phyloP scores from a whole-genome alignment of 2,329 filamentous ascomycete species.

The Cryphonectria parasitica region DNA sequence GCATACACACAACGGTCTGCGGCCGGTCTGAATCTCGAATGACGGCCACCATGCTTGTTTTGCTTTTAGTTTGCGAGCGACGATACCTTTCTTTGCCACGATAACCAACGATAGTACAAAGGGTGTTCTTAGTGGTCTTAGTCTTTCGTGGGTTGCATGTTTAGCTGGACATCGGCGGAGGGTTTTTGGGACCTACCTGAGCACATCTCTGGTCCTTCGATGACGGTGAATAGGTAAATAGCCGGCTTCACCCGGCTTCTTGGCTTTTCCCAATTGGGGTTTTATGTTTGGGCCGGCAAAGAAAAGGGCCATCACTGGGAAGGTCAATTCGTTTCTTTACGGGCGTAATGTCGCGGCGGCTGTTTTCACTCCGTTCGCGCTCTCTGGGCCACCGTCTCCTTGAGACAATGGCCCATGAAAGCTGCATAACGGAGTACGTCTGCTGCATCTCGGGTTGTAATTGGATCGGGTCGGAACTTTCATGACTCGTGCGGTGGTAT shows the following conservation, averaged over 20 bases:
- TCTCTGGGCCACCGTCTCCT: neutral
- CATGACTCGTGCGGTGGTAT: conserved; percentile 8
- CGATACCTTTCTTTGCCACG: neutral
- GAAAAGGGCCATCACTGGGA: neutral
- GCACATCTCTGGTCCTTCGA: neutral
- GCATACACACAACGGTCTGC: neutral
- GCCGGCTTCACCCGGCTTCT: neutral
- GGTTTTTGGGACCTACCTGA: neutral
- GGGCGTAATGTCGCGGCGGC: neutral
- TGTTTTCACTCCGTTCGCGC: neutral
- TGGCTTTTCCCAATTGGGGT: neutral
- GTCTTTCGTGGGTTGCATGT: neutral
- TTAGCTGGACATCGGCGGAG: neutral
- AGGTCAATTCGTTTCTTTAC: neutral
- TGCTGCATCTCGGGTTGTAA: neutral
- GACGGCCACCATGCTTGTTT: neutral
- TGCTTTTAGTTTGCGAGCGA: neutral
- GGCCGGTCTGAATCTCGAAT: neutral
- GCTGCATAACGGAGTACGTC: neutral
- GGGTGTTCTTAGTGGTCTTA: neutral
- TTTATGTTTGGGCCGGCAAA: neutral
- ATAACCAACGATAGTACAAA: neutral
- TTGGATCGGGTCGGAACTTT: neutral
- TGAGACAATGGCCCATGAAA: neutral
- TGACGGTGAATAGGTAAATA: neutral